Conservation (phyloP, 2,329 filamentous ascomycete species). For the Penicillium fuscoglaucum region DNA sequence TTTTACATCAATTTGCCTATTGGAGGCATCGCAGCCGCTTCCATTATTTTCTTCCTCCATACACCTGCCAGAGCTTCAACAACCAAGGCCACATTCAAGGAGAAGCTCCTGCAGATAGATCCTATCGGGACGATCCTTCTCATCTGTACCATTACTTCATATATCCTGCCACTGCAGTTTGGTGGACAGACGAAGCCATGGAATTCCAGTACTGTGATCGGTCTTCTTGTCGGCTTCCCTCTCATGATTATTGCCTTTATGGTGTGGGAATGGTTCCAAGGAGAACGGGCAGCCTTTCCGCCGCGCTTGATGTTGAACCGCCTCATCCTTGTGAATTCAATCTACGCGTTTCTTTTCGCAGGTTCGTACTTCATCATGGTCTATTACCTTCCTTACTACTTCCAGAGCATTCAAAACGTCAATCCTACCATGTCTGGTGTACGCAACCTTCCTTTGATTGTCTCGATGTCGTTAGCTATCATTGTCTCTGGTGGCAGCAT, state of each 20-base stretch:
- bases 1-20: slow-evolving; percentile 1
- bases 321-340: slow-evolving; percentile 23
- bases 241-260: slow-evolving; percentile 41
- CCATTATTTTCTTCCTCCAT: background rate
- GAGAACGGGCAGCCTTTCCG: slow-evolving; percentile 45
- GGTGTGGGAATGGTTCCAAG: slow-evolving; percentile 37
- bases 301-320: slow-evolving; percentile 38
- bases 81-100: slow-evolving; percentile 14
- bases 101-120: slow-evolving; percentile 50
- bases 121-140: slow-evolving; percentile 44
- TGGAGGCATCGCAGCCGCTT: background rate
- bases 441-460: slow-evolving; percentile 45
- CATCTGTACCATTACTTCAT: slow-evolving; percentile 29
- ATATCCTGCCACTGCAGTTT: slow-evolving; percentile 39
- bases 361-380: slow-evolving; percentile 41
- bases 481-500: slow-evolving; percentile 28
- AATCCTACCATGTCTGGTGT: slow-evolving; percentile 42
- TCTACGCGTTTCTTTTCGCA: slow-evolving; percentile 34
- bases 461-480: slow-evolving; percentile 32
- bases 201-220: slow-evolving; percentile 46
- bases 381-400: slow-evolving; percentile 53
- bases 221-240: slow-evolving; percentile 46
- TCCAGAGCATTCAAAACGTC: slow-evolving; percentile 42
- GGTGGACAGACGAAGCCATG: slow-evolving; percentile 43
- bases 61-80: slow-evolving; percentile 12